Evolutionary conservation across 257 asterid genomes (phyloP), one percentile per base, ranked within the genome.

Genomic region (Gentiana dahurica): DNA sequence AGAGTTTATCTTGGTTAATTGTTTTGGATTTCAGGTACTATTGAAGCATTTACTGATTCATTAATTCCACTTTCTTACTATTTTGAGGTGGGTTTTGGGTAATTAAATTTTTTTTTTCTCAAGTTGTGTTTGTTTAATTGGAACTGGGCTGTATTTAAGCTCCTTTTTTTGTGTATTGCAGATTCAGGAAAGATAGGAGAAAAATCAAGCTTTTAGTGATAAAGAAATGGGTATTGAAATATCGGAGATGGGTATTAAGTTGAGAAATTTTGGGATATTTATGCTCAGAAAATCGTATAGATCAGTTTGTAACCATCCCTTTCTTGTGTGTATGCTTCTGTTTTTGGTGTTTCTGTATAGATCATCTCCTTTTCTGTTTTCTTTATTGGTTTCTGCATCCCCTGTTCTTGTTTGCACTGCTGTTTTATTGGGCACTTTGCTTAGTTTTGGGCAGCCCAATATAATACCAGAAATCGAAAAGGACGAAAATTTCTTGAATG

Each of bases 381-480:
- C 94, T 8, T 10, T 87, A 46, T 66, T 91, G 85, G 75, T 91
- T 5, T 81, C 91, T 67, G 75, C 75, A 49, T 91, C 88, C 46
- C 98, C 98, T 70, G 76, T 85, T 34, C 77, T 91, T 66, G 74
- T 85, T 43, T 91, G 96, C 72, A 91, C 98, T 74, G 89, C 94
- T 65, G 65, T 79, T 68, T 77, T 91, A 80, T 95, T 91, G 53
- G 98, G 98, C 8, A 77, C 83, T 56, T 80, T 91, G 51, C 66
- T 91, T 54, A 91, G 94, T 79, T 85, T 81, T 58, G 96, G 98
- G 61, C 82, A 91, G 47, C 82, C 81, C 0, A 79, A 81, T 68
- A 49, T 82, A 65, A 49, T 82, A 65, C 96, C 98, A 2, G 88
- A 85, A 59, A 83, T 85, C n/a, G 90, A 81, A 55, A 62, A 61